phyloP scores from a whole-genome alignment of 2,329 filamentous ascomycete genomes.

The Exophiala spinifera region DNA sequence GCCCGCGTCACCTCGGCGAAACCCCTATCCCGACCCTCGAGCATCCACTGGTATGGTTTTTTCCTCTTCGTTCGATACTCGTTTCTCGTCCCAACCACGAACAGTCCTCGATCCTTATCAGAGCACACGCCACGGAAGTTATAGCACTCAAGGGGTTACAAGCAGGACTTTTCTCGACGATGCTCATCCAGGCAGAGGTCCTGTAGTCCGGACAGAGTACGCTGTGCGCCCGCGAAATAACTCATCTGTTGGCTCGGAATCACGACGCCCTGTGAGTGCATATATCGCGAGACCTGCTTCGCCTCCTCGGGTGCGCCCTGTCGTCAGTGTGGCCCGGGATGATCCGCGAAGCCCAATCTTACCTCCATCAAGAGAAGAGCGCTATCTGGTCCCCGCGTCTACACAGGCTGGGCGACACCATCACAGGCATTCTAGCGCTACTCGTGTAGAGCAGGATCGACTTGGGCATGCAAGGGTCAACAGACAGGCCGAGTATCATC shows the following conservation, averaged over 20 bases:
- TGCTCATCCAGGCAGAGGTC: slow-evolving; percentile 19
- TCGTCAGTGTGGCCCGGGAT: slow-evolving; percentile 22
- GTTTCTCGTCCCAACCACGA: slow-evolving; percentile 17
- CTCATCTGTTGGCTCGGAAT: slow-evolving; percentile 22
- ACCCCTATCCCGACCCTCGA: slow-evolving; percentile 17
- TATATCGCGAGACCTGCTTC: slow-evolving; percentile 21
- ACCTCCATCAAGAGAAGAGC: slow-evolving; percentile 18
- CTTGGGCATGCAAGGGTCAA: slow-evolving; percentile 11
- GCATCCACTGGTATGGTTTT: slow-evolving; percentile 27
- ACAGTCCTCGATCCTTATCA: slow-evolving; percentile 18
- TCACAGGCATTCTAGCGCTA: slow-evolving; percentile 27
- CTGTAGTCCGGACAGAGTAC: slow-evolving; percentile 28
- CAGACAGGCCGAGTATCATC: slow-evolving; percentile 24
- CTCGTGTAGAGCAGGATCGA: slow-evolving; percentile 24
- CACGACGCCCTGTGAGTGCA: slow-evolving; percentile 25
- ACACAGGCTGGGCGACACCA: slow-evolving; percentile 16
- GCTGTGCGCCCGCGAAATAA: slow-evolving; percentile 28
- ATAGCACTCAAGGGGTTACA: slow-evolving; percentile 23
- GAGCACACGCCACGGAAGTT: slow-evolving; percentile 18
- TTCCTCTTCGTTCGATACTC: slow-evolving; percentile 27
- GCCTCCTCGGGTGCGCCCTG: slow-evolving; percentile 28
- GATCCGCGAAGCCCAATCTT: slow-evolving; percentile 20
- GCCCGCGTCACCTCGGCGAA: slow-evolving; percentile 17
- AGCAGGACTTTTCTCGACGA: slow-evolving; percentile 27
- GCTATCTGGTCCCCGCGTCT: slow-evolving; percentile 25